Evolutionary conservation across 805 yeast species (phyloP), one percentile per base, ranked within the genome.

Genomic region (Cyberlindnera mrakii): DNA sequence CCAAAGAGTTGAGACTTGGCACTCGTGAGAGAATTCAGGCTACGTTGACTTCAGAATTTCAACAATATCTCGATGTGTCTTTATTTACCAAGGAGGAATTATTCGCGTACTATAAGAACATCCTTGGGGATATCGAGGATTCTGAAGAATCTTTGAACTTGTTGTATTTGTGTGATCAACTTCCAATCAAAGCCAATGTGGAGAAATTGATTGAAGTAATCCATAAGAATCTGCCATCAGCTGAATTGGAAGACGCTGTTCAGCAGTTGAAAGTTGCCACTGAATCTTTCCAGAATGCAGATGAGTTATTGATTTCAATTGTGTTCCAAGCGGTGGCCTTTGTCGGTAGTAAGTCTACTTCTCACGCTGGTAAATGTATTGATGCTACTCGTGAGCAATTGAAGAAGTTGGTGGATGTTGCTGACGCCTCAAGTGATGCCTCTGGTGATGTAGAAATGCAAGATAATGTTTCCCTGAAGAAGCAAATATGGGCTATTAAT

Each of bases 281-380:
- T 35, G 45, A 56, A 39, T 52, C 54, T 6, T 71, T 67, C 18
- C 59, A 59, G 2, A 61, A 67, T 35, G 52, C 68, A 34, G 67
- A 68, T 20, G 63, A 65, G 52, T 70, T 82, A 42, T 60, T 82
- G 31, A 67, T 85, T 15, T 76, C 82, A 25, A 64, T 85, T 14
- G 63, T 88, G 13, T 72, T 82, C 54, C 91, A 86, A 55, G 71
- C 83, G 0, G 72, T 87, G 40, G 84, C 91, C 37, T 81, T 81
- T 52, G 81, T 88, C 45, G 97, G 98, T 13, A 82, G 88, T 37
- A 75, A 97, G 58, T 90, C 97, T 0, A 73, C 90, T 35, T 86
- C 91, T 0, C 89, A 84, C 54, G 80, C 82, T 32, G 77, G 75
- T 47, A 77, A 75, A 34, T 77, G 76, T 65, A 66, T 80, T 36